Evolutionary conservation across 2,329 filamentous ascomycete genomes (phyloP), one percentile per base, ranked within the genome.

Genomic region (Colletotrichum endophyticum): DNA sequence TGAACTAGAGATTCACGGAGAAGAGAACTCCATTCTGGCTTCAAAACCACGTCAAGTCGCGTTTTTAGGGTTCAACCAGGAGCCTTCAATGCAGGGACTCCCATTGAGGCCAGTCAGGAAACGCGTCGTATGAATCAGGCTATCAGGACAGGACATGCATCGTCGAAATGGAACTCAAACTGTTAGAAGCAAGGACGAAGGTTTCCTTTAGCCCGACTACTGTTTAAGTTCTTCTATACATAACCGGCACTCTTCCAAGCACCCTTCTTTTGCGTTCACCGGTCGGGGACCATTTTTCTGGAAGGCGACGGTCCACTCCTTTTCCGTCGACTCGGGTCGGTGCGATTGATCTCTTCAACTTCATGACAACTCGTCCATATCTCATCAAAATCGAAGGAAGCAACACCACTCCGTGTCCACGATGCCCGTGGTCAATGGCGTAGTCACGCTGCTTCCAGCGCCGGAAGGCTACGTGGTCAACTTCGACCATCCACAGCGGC

Each of bases 381-480:
- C 25, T 3, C 22, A 30, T 28, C 27, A 4, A 56, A 53, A 53
- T 5, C 44, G 44, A 4, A 4, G 44, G 11, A 53, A 6, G 11
- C n/a, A 53, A 11, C 6, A 22, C 2, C 44, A 13, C 44, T 13
- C 6, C n/a, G 44, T 53, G n/a, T 53, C n/a, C n/a, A 22, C n/a
- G n/a, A 70, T 73, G 71, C 80, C 80, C 25, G 63, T 79, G 1
- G 61, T 77, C 34, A 79, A 81, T 69, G 82, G 83, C 59, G 78
- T 82, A 13, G 73, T 77, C 30, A 80, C 79, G 7, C 66, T 82
- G 12, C 69, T 80, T 8, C 64, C 77, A 30, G 80, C 84, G 5
- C 83, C 84, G 3, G 77, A 80, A 8, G 83, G 79, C 44, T 86
- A 84, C 72, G 80, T 80, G 15, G 81, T 85, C 32, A 77, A 85